Evolutionary conservation across 768 basidiomycete genomes (phyloP).

Genomic region (Phylloporus sp.): DNA sequence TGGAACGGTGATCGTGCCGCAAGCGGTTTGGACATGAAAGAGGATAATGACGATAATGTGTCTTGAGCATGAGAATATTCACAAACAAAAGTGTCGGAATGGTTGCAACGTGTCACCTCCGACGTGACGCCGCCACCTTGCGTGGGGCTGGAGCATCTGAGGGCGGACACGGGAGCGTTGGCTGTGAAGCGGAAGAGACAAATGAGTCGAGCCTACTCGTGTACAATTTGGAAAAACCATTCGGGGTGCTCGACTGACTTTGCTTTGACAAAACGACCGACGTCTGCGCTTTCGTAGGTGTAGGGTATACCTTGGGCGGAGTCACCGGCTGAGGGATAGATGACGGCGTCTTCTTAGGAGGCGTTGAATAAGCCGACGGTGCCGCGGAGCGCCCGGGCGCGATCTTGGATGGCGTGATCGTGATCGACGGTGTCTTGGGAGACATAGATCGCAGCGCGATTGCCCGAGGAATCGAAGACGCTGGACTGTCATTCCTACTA

Average conservation of each 20-base stretch:
- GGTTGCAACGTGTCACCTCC: constrained; percentile 28
- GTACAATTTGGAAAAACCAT: constrained; percentile 52
- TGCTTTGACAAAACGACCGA: constrained; percentile 28
- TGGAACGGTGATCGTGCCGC: constrained; percentile 56
- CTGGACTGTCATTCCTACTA: constrained; percentile 28
- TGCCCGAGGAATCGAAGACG: constrained; percentile 50
- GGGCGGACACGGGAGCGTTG: constrained; percentile 25
- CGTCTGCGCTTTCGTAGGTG: constrained; percentile 36
- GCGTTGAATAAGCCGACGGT: constrained; percentile 30
- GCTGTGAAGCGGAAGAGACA: constrained; percentile 32
- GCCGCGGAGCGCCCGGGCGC: constrained; percentile 26
- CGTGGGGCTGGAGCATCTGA: constrained; percentile 38
- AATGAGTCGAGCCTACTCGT: constrained; percentile 61
- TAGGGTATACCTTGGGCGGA: constrained; percentile 31
- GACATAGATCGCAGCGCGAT: constrained; percentile 34
- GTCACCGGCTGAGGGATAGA: constrained; percentile 59
- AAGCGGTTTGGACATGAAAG: constrained; percentile 48
- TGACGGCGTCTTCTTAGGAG: constrained; percentile 54
- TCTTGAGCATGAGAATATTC: constrained; percentile 25
- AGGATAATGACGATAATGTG: constrained; percentile 41
- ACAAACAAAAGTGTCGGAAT: constrained; percentile 15
- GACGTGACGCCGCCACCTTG: constrained; percentile 23
- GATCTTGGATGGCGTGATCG: constrained; percentile 33
- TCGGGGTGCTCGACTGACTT: constrained; percentile 31
- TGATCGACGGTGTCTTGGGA: constrained; percentile 21